phyloP scores from a whole-genome alignment of 371 early-diverging fungal genomes.

The Chytridium lagenaria region DNA sequence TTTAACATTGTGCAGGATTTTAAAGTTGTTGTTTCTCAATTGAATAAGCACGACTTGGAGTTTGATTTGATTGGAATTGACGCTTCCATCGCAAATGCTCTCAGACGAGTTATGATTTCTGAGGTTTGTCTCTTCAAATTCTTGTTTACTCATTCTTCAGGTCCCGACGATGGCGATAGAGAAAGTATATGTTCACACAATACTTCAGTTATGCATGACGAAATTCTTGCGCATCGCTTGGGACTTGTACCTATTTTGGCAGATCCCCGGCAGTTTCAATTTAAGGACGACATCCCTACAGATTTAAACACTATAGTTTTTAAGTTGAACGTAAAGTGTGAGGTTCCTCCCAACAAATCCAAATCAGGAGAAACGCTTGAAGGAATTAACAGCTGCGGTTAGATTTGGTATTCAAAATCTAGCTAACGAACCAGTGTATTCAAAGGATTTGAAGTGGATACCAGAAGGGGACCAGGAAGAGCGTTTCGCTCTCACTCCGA shows the following conservation, averaged over 20 bases:
- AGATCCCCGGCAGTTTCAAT: constrained; percentile 81
- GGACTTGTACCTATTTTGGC: constrained; percentile 96
- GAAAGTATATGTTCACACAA: constrained; percentile 93
- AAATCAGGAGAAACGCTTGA: neutral
- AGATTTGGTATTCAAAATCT: constrained; percentile 18
- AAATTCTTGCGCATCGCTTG: constrained; percentile 96
- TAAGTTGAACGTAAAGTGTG: constrained; percentile 79
- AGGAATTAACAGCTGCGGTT: neutral
- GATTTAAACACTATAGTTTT: constrained; percentile 96
- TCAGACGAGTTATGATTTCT: constrained; percentile 94
- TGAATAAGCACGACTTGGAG: constrained; percentile 64
- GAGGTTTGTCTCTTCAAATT: constrained; percentile 63
- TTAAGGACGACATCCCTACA: constrained; percentile 75
- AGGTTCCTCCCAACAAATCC: constrained; percentile 56
- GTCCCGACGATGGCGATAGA: constrained; percentile 99
- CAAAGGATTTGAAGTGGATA: constrained; percentile 82
- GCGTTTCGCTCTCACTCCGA: constrained; percentile 65
- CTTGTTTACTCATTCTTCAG: constrained; percentile 39
- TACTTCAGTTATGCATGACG: constrained; percentile 95
- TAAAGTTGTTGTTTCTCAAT: constrained; percentile 48
- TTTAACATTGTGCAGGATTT: constrained; percentile 43
- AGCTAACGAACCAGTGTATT: constrained; percentile 66
- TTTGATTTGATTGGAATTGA: constrained; percentile 96
- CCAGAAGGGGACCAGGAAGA: constrained; percentile 90
- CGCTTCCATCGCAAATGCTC: constrained; percentile 95